These are phyloP conservation scores for Cladosporium sp. DNA, from an alignment of 2,329 filamentous ascomycete species.

Conservation along the genomic window DNA sequence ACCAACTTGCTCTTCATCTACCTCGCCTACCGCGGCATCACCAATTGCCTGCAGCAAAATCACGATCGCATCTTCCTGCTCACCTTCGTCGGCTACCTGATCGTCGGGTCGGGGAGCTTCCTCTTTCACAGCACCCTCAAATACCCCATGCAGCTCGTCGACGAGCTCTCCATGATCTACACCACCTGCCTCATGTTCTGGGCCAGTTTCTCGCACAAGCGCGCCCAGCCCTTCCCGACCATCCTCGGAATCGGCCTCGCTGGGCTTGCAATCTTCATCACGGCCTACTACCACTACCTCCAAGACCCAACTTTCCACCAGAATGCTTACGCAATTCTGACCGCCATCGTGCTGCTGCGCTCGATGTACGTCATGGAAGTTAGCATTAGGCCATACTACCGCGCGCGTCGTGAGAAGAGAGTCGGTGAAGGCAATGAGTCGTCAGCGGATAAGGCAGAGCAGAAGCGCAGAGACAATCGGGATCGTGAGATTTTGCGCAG, in stretches of 20 bases:
- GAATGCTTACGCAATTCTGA: conserved; percentile 72
- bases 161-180: conserved; percentile 72
- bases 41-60: conserved; percentile 68
- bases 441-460: conserved; percentile 15
- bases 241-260: conserved; percentile 60
- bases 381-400: conserved; percentile 59
- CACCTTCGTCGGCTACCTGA: conserved; percentile 60
- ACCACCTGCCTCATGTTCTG: conserved; percentile 70
- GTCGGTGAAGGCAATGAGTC: not conserved
- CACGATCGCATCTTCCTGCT: conserved; percentile 77
- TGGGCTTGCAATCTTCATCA: conserved; percentile 63
- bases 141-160: conserved; percentile 70
- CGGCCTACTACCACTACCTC: conserved; percentile 76
- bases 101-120: conserved; percentile 63
- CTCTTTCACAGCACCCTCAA: conserved; percentile 65
- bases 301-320: conserved; percentile 84
- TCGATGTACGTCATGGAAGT: conserved; percentile 51
- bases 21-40: conserved; percentile 72
- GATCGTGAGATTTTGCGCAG: conserved; percentile 60
- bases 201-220: conserved; percentile 73
- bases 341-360: conserved; percentile 67
- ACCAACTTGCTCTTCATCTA: conserved; percentile 82
- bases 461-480: conserved; percentile 36
- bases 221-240: conserved; percentile 52
- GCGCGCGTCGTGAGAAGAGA: conserved; percentile 44